Conservation (phyloP, 768 basidiomycete species). For the Xanthoconium purpureum region DNA sequence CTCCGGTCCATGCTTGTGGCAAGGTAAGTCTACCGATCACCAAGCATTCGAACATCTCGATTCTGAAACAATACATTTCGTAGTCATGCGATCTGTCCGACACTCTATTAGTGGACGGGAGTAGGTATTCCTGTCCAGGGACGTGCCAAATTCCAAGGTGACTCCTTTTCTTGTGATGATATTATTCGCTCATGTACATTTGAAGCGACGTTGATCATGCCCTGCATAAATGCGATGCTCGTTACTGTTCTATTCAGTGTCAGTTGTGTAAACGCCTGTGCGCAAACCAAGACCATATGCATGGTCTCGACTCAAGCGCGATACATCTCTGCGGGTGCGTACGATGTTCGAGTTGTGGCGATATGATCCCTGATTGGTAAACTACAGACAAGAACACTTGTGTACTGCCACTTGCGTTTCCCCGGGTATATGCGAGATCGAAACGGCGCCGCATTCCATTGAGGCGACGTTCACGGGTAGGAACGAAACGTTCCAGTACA, state of each 20-base stretch:
- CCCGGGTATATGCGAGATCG: slow-evolving; percentile 27
- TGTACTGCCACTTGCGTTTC: slow-evolving; percentile 43
- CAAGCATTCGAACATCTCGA: background rate
- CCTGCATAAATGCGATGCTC: too few species aligned
- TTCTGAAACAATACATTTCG: background rate
- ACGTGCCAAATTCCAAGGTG: slow-evolving; percentile 36
- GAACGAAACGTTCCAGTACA: slow-evolving; percentile 62
- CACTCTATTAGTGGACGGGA: slow-evolving; percentile 7
- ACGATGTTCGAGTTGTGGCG: too few species aligned
- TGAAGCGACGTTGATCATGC: background rate
- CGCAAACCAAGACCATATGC: too few species aligned
- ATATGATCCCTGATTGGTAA: slow-evolving; percentile 18
- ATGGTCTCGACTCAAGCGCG: too few species aligned
- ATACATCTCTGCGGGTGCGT: too few species aligned
- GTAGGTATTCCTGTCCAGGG: slow-evolving; percentile 39
- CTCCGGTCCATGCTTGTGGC: slow-evolving; percentile 53
- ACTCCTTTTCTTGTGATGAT: slow-evolving; percentile 29
- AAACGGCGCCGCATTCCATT: slow-evolving; percentile 49
- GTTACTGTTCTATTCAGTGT: too few species aligned
- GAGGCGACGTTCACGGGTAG: slow-evolving; percentile 59
- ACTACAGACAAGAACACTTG: slow-evolving; percentile 48
- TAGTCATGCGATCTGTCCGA: slow-evolving; percentile 43
- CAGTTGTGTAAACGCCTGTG: too few species aligned
- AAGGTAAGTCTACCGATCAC: slow-evolving; percentile 32
- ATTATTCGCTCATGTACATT: background rate